Percentiles rank a stretch among this genome's conserved stretches.
These are phyloP conservation scores for Suhomyces sp. DNA, from an alignment of 805 yeast genomes.

Conservation along the genomic window DNA sequence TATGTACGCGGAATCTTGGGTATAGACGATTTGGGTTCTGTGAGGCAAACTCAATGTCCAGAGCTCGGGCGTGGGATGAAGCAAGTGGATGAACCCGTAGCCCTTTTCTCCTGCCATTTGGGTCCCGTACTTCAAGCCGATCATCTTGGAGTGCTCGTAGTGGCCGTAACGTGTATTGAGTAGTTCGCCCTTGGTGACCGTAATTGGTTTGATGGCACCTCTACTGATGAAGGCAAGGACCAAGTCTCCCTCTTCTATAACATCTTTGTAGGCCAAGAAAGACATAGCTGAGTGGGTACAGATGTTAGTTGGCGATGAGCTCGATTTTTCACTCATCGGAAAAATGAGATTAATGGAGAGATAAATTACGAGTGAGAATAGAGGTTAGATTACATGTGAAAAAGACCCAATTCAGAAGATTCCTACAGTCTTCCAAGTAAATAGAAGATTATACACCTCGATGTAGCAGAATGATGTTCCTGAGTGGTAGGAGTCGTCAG, in stretches of 20 bases:
- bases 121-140: conserved; percentile 77
- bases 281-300: conserved; percentile 29
- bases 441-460: no score
- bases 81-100: conserved; percentile 78
- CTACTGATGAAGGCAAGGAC: conserved; percentile 85
- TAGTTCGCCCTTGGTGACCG: conserved; percentile 53
- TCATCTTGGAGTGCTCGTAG: conserved; percentile 80
- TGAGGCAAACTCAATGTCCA: conserved; percentile 98
- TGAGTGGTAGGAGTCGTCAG: background rate
- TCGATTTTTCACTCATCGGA: background rate
- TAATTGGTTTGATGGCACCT: conserved; percentile 72
- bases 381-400: background rate
- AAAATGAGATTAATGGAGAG: background rate
- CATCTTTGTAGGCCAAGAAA: conserved; percentile 58
- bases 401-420: background rate
- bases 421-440: no score
- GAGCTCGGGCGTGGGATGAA: conserved; percentile 91
- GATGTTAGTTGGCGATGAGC: background rate
- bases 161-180: conserved; percentile 88
- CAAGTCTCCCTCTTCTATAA: conserved; percentile 81
- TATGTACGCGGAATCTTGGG: conserved; percentile 91
- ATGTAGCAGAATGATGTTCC: background rate
- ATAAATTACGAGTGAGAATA: background rate
- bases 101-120: conserved; percentile 78
- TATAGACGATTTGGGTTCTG: conserved; percentile 94